Conservation (phyloP, 129 eudicot species). For the Glebionis coronaria region DNA sequence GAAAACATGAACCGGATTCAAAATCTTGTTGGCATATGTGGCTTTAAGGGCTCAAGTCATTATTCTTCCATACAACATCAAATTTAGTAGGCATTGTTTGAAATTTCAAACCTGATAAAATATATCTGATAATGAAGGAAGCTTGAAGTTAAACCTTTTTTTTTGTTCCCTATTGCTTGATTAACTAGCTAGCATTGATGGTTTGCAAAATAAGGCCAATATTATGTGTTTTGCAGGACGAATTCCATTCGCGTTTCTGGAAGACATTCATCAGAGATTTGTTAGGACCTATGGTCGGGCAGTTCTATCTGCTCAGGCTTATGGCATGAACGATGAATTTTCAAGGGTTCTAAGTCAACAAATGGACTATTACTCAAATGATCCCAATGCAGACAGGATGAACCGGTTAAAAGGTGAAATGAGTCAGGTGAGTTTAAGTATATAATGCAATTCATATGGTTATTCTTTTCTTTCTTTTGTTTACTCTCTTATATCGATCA, state of each 20-base stretch:
- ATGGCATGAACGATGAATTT: slow-evolving; percentile 90
- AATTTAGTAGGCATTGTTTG: too few species aligned
- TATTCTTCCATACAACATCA: too few species aligned
- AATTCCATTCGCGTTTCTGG: slow-evolving; percentile 87
- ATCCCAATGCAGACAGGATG: slow-evolving; percentile 89
- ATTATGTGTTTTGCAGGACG: slow-evolving; percentile 44
- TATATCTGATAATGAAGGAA: not conserved
- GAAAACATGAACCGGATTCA: too few species aligned
- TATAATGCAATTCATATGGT: not conserved
- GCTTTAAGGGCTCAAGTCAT: too few species aligned
- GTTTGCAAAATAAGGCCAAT: slow-evolving; percentile 6
- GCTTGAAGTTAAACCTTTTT: not conserved
- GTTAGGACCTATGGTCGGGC: slow-evolving; percentile 86
- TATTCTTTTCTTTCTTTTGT: not conserved
- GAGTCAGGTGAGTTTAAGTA: slow-evolving; percentile 63
- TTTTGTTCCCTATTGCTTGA: not conserved
- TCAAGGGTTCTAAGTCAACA: slow-evolving; percentile 91
- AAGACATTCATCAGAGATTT: slow-evolving; percentile 88
- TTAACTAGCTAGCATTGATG: not conserved
- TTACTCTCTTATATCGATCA: too few species aligned
- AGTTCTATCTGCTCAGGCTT: slow-evolving; percentile 78
- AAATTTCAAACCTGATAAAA: not conserved
- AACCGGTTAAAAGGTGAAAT: slow-evolving; percentile 90
- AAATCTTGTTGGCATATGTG: too few species aligned
- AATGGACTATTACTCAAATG: slow-evolving; percentile 85